These are phyloP conservation scores for Ammopiptanthus mongolicus DNA, from an alignment of 306 rosid species.

Conservation along the genomic window DNA sequence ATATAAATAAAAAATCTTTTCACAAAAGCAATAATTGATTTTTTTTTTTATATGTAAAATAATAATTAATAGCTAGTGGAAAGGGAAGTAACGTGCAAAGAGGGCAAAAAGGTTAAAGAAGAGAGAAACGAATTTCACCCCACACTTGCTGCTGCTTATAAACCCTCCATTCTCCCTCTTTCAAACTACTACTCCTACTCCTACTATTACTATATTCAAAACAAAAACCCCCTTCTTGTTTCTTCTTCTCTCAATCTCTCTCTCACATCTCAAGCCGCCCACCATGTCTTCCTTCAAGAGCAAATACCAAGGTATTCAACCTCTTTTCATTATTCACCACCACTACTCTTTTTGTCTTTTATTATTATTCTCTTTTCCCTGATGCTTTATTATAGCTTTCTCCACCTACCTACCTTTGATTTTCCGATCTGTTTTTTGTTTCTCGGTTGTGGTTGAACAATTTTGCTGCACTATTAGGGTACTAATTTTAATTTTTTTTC, in stretches of 20 bases:
- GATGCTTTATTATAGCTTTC: no score
- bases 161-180: background rate
- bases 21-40: background rate
- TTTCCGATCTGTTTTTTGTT: background rate
- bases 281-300: conserved; percentile 31
- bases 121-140: no score
- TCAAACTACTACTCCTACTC: no score
- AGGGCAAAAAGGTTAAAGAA: background rate
- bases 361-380: background rate
- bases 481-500: no score
- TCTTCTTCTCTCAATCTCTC: background rate
- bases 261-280: background rate
- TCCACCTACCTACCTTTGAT: no score
- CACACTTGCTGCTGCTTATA: no score
- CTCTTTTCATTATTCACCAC: background rate
- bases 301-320: conserved; percentile 28
- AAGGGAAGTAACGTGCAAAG: no score
- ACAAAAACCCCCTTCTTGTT: background rate
- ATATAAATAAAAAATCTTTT: background rate
- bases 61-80: no score
- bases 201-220: background rate
- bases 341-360: background rate
- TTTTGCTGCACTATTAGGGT: background rate
- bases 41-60: background rate
- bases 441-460: background rate